phyloP scores from a whole-genome alignment of 768 basidiomycete genomes.

The Candolleomyces aberdarensis region DNA sequence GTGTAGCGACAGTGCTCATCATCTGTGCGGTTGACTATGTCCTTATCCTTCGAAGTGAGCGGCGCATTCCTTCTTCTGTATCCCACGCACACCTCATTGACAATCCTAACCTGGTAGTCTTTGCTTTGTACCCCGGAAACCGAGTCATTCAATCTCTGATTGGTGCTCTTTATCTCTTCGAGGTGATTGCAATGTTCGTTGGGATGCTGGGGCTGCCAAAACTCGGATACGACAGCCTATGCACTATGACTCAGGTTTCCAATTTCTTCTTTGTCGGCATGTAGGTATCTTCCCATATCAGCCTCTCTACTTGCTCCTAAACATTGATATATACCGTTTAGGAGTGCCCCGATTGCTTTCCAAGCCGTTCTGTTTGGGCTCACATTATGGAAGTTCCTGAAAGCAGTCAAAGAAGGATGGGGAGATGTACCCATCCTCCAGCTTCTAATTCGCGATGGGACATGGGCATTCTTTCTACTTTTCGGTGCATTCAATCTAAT shows the following conservation, averaged over 20 bases:
- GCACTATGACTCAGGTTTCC: conserved; percentile 26
- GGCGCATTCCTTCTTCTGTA: not conserved
- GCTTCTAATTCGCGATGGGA: conserved; percentile 43
- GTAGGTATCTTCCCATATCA: conserved; percentile 15
- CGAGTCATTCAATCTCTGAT: conserved; percentile 23
- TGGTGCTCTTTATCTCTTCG: conserved; percentile 21
- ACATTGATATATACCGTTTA: conserved; percentile 7
- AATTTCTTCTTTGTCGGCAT: conserved; percentile 27
- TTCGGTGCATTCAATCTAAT: conserved; percentile 26
- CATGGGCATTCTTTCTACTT: conserved; percentile 38
- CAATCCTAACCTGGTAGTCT: conserved; percentile 21
- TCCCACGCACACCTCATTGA: too few species aligned
- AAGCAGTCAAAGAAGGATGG: conserved; percentile 33
- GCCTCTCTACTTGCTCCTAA: not conserved
- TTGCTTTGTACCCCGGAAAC: conserved; percentile 39
- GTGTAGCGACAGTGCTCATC: conserved; percentile 26
- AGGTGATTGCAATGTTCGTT: conserved; percentile 28
- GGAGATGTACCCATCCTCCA: conserved; percentile 38
- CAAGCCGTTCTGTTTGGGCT: conserved; percentile 39
- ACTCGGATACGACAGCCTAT: conserved; percentile 31
- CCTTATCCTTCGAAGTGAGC: conserved; percentile 36
- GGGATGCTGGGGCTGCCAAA: conserved; percentile 28
- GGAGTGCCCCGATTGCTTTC: conserved; percentile 27
- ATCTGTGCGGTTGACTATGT: conserved; percentile 34
- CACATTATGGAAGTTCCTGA: conserved; percentile 32